Evolutionary conservation across 139 green algal genomes (phyloP).

Genomic region (Asterochloris erici): DNA sequence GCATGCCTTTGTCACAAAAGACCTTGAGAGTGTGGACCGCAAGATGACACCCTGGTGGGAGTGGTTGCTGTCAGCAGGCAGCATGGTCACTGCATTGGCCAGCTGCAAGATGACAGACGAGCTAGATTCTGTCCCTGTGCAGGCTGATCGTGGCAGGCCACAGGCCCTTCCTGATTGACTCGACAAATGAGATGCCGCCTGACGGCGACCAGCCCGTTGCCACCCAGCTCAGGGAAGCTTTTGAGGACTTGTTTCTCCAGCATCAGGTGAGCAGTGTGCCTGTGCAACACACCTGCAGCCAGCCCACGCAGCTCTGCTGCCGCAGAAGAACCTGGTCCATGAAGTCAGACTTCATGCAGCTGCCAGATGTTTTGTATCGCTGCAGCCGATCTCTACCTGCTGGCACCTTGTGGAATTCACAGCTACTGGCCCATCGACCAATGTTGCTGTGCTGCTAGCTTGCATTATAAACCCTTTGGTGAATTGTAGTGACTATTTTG

Average conservation of each 20-base stretch:
- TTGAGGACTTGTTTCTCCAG: slow-evolving; percentile 40
- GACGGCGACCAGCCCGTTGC: slow-evolving; percentile 50
- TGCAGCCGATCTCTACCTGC: too few species aligned
- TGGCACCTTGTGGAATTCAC: too few species aligned
- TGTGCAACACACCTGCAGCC: background rate
- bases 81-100: too few species aligned
- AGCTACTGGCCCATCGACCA: too few species aligned
- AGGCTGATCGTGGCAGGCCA: slow-evolving; percentile 54
- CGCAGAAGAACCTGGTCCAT: background rate
- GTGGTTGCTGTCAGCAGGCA: too few species aligned
- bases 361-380: too few species aligned
- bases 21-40: slow-evolving; percentile 29
- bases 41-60: slow-evolving; percentile 45
- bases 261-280: slow-evolving; percentile 25
- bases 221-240: slow-evolving; percentile 10
- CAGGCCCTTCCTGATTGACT: slow-evolving; percentile 61
- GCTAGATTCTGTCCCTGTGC: too few species aligned
- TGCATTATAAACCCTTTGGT: background rate
- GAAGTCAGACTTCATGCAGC: too few species aligned
- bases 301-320: background rate
- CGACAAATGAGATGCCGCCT: slow-evolving; percentile 30
- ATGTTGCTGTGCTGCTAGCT: too few species aligned
- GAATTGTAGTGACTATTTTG: background rate
- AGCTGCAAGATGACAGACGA: too few species aligned
- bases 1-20: slow-evolving; percentile 7